These are phyloP conservation scores for Linanthus parryae DNA, from an alignment of 148 eudicot genomes.

Conservation along the genomic window DNA sequence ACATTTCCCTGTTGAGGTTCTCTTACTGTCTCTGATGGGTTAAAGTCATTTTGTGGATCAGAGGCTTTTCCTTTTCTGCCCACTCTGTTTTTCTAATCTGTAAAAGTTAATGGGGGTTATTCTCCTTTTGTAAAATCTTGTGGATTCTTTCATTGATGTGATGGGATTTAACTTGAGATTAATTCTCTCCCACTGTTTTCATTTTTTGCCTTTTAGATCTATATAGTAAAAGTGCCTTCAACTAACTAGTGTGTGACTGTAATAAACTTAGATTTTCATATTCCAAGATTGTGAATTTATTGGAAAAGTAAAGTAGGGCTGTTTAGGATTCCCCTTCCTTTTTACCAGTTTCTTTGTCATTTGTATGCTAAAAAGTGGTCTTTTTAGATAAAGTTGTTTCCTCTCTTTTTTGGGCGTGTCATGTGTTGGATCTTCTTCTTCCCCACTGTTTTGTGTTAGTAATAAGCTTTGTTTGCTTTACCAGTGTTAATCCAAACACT, in stretches of 20 bases:
- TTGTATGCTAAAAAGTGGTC: no score
- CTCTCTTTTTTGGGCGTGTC: constrained; percentile 11
- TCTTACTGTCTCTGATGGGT: background rate
- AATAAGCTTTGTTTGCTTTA: constrained; percentile 4
- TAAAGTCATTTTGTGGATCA: background rate
- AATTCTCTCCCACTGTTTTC: no score
- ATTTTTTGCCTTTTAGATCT: no score
- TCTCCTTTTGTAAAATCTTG: background rate
- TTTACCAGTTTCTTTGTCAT: no score
- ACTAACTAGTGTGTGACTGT: no score
- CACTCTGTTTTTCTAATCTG: background rate
- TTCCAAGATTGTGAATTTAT: no score
- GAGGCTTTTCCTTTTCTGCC: background rate
- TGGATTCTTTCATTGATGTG: background rate
- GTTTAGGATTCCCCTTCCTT: constrained; percentile 1
- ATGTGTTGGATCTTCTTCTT: constrained; percentile 11
- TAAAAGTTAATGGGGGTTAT: background rate
- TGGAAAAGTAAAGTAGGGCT: constrained; percentile 4
- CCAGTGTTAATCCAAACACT: no score
- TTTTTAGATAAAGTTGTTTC: no score
- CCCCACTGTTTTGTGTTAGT: constrained; percentile 9
- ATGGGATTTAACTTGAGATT: background rate
- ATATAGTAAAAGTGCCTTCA: no score
- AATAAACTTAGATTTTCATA: no score
- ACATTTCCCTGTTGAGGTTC: background rate